These are phyloP conservation scores for Ammopiptanthus mongolicus DNA, from an alignment of 306 rosid genomes.

Conservation along the genomic window DNA sequence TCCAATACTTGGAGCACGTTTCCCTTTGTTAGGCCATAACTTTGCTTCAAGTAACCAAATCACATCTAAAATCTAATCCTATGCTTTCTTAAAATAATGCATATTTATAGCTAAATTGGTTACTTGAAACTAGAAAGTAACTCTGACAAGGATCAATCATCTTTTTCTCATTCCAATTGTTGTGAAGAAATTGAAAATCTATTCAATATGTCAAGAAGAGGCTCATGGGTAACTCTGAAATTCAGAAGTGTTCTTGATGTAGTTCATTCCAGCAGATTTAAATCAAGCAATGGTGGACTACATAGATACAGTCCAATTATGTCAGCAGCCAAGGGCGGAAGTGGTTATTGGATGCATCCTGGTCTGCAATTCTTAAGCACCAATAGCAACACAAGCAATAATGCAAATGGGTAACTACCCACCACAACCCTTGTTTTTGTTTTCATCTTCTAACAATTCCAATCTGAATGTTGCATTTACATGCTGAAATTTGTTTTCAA, in stretches of 20 bases:
- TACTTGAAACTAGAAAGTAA: not conserved
- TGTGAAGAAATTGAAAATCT: constrained; percentile 2
- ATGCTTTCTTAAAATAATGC: not conserved
- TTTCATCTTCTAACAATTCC: not conserved
- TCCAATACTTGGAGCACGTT: constrained; percentile 14
- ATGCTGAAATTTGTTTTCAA: not conserved
- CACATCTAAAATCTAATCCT: not conserved
- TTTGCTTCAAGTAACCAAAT: constrained; percentile 39
- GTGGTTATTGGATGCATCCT: constrained; percentile 10
- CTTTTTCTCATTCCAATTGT: not conserved
- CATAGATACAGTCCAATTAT: constrained; percentile 19
- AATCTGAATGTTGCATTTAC: not conserved
- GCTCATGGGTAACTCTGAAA: constrained; percentile 26
- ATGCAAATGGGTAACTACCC: constrained; percentile 27
- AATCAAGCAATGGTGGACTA: not conserved
- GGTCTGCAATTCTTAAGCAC: constrained; percentile 31
- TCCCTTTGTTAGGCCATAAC: not conserved
- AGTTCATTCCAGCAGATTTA: constrained; percentile 5
- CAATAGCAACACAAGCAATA: constrained; percentile 17
- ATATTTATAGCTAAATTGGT: not conserved
- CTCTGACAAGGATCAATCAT: not conserved
- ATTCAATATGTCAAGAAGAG: constrained; percentile 32
- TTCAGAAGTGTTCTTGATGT: constrained; percentile 32
- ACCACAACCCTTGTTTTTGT: not conserved
- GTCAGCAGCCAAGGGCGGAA: not conserved